phyloP scores from a whole-genome alignment of 805 yeast genomes.

The Yarrowia sp. region DNA sequence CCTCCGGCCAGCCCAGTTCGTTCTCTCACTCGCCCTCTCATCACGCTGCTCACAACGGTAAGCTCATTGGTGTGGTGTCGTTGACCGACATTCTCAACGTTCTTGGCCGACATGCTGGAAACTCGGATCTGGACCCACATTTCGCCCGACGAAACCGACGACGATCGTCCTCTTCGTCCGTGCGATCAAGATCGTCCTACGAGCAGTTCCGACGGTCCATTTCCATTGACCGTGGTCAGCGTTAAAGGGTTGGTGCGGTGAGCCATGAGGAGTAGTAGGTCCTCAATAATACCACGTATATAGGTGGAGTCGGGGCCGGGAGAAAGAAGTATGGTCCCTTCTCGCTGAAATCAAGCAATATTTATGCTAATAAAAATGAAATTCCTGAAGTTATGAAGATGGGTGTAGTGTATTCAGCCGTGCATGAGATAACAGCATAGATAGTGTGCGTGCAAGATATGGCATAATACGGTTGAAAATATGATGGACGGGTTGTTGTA shows the following conservation, averaged over 20 bases:
- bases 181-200: conserved; percentile 29
- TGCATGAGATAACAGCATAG: neutral
- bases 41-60: conserved; percentile 54
- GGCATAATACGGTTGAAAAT: too few species aligned
- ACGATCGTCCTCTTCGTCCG: conserved; percentile 29
- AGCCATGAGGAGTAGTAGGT: too few species aligned
- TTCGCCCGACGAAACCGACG: conserved; percentile 88
- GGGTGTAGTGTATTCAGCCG: neutral
- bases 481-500: too few species aligned
- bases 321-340: neutral
- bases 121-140: conserved; percentile 67
- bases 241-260: neutral
- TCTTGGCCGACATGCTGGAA: conserved; percentile 73
- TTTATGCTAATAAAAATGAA: conserved; percentile 13
- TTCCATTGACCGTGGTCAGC: conserved; percentile 25
- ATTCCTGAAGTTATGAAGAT: neutral
- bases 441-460: too few species aligned
- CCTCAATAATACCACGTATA: neutral
- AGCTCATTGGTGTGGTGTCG: conserved; percentile 85
- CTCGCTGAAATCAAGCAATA: neutral
- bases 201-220: conserved; percentile 28
- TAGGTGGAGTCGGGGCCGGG: neutral
- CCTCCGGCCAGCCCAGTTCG: conserved; percentile 31
- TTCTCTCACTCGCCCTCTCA: conserved; percentile 31
- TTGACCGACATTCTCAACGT: conserved; percentile 84